Percentiles rank a stretch among this genome's conserved stretches.
Evolutionary conservation across 805 yeast species (phyloP).

Genomic region (Metschnikowia kunwiensis): DNA sequence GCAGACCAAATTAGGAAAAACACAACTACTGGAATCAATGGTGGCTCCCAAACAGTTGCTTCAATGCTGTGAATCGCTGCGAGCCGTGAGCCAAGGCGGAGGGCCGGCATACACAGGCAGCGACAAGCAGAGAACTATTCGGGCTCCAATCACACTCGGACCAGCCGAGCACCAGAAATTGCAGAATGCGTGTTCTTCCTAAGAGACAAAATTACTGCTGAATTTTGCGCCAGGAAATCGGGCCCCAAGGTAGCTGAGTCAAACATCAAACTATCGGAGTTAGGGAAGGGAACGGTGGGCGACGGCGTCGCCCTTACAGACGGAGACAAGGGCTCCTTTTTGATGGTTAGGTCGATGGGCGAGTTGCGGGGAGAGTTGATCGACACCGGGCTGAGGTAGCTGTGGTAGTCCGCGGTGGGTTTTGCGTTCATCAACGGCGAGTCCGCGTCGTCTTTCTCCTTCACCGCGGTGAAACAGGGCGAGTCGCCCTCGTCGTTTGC

Average conservation of each 20-base stretch:
- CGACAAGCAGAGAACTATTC: conserved; percentile 32
- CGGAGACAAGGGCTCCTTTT: conserved; percentile 15
- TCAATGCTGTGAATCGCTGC: conserved; percentile 33
- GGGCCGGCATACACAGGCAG: conserved; percentile 8
- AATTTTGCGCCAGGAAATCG: conserved; percentile 44
- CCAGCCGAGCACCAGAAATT: conserved; percentile 8
- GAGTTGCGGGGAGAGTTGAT: conserved; percentile 39
- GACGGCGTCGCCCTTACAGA: conserved; percentile 5
- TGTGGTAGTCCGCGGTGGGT: conserved; percentile 22
- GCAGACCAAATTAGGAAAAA: conserved; percentile 29
- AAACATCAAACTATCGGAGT: conserved; percentile 11
- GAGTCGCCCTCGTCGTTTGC: too few relatives aligned
- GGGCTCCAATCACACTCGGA: conserved; percentile 5
- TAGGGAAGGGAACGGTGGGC: conserved; percentile 5
- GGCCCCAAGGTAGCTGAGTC: conserved; percentile 20
- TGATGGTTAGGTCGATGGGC: conserved; percentile 38
- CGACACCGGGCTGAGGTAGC: conserved; percentile 43
- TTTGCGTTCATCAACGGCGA: conserved; percentile 9
- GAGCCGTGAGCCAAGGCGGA: conserved; percentile 11
- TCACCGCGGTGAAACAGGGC: too few relatives aligned
- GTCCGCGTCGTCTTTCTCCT: conserved; percentile 12
- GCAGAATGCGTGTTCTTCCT: conserved; percentile 1
- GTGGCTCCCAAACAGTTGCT: conserved; percentile 23
- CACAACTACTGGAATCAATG: background rate
- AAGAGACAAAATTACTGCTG: conserved; percentile 43